Evolutionary conservation across 331 rosid genomes (phyloP), one percentile per base, ranked within the genome.

Genomic region (Arachis monticola): DNA sequence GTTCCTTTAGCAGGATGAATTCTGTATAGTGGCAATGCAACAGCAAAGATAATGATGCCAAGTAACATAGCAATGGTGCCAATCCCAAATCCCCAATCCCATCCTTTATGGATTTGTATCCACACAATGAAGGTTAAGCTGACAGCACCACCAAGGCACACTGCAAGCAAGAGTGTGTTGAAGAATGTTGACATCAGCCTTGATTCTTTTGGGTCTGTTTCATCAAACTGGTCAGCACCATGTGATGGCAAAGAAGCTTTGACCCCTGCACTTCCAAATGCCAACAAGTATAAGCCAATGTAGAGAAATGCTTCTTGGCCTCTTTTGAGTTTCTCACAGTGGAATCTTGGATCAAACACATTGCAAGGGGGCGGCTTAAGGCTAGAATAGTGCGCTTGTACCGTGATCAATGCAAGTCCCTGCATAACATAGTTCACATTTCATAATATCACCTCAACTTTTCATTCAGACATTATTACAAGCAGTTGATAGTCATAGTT

Each of bases 141-240:
- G 31, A 80, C 66, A 0, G 87, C 84, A 70, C 93, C 96, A 31
- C 98, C 98, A 2, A 73, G 0, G 77, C 96, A 93, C 12, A 86
- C 13, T 27, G 92, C 89, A 2, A 93, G 81, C 50, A 93, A 69
- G 59, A 93, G 86, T 35, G 64, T 2, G 83, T 93, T 93, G 50
- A 93, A 93, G 88, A 85, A 91, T 38, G 87, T 87, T 10, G 97
- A 91, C 94, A 89, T 93, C 65, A 83, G 81, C 57, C 9, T 77
- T 11, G 87, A 79, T 84, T 93, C 98, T 69, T 79, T 82, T 3
- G 90, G 96, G 75, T 91, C 97, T 3, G 77, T 77, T 60, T 89
- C 95, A 13, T 93, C 95, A 58, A 88, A 93, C 73, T 93, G 98
- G 60, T 93, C 97, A 0, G 97, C 98, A 4, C 98, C 97, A 64